Evolutionary conservation across 176 grass and related monocot species (phyloP).

Genomic region (Triticum monococcum): DNA sequence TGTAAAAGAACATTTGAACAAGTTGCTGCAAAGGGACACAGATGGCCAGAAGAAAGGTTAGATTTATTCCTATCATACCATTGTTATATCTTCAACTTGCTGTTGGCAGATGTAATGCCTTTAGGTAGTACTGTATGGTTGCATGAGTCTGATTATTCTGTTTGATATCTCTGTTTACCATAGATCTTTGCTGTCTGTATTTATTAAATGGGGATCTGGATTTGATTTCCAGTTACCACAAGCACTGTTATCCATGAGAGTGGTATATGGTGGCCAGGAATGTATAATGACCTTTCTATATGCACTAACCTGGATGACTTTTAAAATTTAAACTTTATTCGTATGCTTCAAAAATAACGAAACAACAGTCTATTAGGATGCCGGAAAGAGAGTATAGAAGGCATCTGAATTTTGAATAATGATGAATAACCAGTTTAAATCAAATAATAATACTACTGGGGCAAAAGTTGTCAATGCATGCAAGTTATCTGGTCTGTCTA

Average conservation of each 20-base stretch:
- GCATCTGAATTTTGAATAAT: neutral
- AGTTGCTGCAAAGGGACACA: conserved; percentile 57
- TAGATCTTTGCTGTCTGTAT: neutral
- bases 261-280: too few species aligned
- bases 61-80: neutral
- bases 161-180: neutral
- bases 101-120: neutral
- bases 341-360: neutral
- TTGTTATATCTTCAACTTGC: neutral
- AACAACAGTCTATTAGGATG: neutral
- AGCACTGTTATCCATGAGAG: too few species aligned
- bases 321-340: conserved; percentile 4
- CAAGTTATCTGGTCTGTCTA: neutral
- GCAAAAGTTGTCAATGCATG: neutral
- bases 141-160: neutral
- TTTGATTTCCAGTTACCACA: too few species aligned
- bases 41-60: conserved; percentile 20
- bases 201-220: too few species aligned
- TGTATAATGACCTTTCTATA: too few species aligned
- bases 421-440: neutral
- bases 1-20: conserved; percentile 58
- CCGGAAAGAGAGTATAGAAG: neutral
- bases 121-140: neutral
- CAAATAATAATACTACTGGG: neutral
- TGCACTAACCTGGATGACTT: conserved; percentile 2